Base-by-base conservation (phyloP, 192 early-diverging fungal genomes). In the Podila minutissima region DNA sequence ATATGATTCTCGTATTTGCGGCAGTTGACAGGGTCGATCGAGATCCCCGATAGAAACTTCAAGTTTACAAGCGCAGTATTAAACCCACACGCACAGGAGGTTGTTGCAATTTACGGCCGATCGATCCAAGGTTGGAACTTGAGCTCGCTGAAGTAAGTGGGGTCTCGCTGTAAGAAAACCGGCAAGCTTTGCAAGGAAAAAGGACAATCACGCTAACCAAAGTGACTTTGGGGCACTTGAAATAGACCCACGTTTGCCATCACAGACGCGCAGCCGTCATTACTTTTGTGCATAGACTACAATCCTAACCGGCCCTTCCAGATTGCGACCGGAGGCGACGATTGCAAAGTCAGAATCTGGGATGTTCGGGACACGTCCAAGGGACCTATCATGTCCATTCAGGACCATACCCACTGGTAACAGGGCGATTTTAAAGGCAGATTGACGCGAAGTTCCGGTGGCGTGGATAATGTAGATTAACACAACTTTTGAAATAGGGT, bases 251-350 rank as follows among this genome's bases (percentile, higher is more conserved):
- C 83, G 24, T 88, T 89, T 59, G 59, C 70, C 29, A 89, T 92
- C 22, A 69, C 74, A 10, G 62, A 87, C 22, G 93, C 95, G n/a
- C 97, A 99, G 72, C 83, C 88, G n/a, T 83, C 87, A n/a, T 84
- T 82, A 46, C 83, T 96, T 31, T 88, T 92, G 28, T 87, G 88
- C 13, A 60, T 98, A 3, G 95, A 97, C 83, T 94, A 89, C 73
- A 99, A 99, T 74, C 91, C 93, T 7, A 96, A 97, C 76, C 88
- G 94, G 67, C 94, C 96, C 7, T 88, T 94, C 71, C 88, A 93
- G 49, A 65, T 99, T 31, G 95, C 90, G 0, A 93, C 95, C 0
- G 93, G 91, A 46, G 96, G 94, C n/a, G 92, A 96, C 72, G 97
- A 99, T 83, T 91, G 95, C 50, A 74, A 77, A 11, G 86, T 99